These are phyloP conservation scores for Pezicula neosporulosa DNA, from an alignment of 2,329 filamentous ascomycete species.

Conservation along the genomic window DNA sequence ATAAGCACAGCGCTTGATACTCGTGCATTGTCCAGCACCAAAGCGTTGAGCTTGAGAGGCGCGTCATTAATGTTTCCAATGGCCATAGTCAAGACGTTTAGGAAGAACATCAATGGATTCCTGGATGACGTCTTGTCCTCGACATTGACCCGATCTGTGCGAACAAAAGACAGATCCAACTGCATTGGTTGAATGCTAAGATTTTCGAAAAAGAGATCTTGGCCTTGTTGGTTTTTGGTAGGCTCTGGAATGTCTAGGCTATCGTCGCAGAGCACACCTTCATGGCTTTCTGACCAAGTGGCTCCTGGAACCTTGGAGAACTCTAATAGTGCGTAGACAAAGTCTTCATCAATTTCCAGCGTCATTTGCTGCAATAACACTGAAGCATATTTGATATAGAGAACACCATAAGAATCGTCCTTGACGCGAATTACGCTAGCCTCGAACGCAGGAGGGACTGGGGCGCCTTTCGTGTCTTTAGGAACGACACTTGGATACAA, in stretches of 20 bases:
- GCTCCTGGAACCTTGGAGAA: constrained; percentile 92
- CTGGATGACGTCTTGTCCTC: constrained; percentile 88
- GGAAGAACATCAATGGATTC: constrained; percentile 97
- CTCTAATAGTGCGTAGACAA: constrained; percentile 92
- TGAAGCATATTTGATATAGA: constrained; percentile 98
- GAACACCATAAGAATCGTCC: constrained; percentile 94
- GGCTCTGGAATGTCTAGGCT: constrained; percentile 90
- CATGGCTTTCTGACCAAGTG: constrained; percentile 73
- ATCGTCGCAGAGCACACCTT: constrained; percentile 85
- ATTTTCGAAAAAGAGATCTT: constrained; percentile 97
- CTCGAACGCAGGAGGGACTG: constrained; percentile 92
- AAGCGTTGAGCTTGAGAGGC: constrained; percentile 85
- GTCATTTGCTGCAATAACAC: constrained; percentile 96
- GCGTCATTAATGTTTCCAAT: constrained; percentile 99
- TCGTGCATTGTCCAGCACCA: constrained; percentile 92
- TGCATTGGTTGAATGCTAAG: constrained; percentile 98
- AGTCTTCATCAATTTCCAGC: constrained; percentile 94
- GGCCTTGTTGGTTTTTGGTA: constrained; percentile 74
- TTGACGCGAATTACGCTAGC: constrained; percentile 91
- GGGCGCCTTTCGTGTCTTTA: constrained; percentile 86
- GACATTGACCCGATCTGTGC: constrained; percentile 92
- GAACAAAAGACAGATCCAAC: constrained; percentile 92
- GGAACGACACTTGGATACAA: constrained; percentile 97
- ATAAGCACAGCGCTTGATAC: constrained; percentile 82
- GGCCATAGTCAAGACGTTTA: constrained; percentile 98